These are phyloP conservation scores for Garcia nutans DNA, from an alignment of 345 rosid genomes.

Conservation along the genomic window DNA sequence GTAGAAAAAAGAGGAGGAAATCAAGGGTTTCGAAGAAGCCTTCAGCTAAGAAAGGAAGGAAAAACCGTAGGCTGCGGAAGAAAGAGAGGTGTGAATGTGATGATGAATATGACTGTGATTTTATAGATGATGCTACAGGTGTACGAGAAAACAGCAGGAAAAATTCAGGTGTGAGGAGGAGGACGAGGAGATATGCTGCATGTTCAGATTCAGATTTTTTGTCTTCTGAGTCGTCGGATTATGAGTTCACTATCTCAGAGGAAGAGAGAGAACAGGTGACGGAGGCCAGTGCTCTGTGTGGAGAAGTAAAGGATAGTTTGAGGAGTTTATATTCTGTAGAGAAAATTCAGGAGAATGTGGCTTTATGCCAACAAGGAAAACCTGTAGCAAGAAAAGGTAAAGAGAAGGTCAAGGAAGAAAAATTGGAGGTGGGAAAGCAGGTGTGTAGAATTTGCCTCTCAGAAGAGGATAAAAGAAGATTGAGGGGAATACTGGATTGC, in stretches of 20 bases:
- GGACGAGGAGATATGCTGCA: conserved; percentile 45
- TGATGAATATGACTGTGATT: conserved; percentile 48
- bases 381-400: conserved; percentile 57
- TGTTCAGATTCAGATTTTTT: conserved; percentile 75
- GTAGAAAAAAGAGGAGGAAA: conserved; percentile 45
- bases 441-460: conserved; percentile 94
- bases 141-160: conserved; percentile 45
- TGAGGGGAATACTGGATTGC: conserved; percentile 76
- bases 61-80: conserved; percentile 40
- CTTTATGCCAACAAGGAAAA: conserved; percentile 40
- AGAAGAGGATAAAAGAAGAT: conserved; percentile 82
- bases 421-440: conserved; percentile 51
- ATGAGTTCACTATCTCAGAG: conserved; percentile 82
- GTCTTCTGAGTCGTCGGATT: conserved; percentile 61
- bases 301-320: conserved; percentile 43
- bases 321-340: conserved; percentile 51
- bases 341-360: conserved; percentile 42
- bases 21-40: conserved; percentile 38
- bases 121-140: conserved; percentile 37
- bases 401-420: conserved; percentile 69
- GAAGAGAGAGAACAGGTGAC: conserved; percentile 91
- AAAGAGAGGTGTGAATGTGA: conserved; percentile 44
- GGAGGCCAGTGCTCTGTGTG: conserved; percentile 56
- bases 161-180: conserved; percentile 37
- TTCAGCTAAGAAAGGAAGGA: conserved; percentile 43